Percentiles rank a stretch among this genome's conserved stretches.
These are phyloP conservation scores for Microbotryum saponariae DNA, from an alignment of 1,284 basidiomycete species.

Conservation along the genomic window DNA sequence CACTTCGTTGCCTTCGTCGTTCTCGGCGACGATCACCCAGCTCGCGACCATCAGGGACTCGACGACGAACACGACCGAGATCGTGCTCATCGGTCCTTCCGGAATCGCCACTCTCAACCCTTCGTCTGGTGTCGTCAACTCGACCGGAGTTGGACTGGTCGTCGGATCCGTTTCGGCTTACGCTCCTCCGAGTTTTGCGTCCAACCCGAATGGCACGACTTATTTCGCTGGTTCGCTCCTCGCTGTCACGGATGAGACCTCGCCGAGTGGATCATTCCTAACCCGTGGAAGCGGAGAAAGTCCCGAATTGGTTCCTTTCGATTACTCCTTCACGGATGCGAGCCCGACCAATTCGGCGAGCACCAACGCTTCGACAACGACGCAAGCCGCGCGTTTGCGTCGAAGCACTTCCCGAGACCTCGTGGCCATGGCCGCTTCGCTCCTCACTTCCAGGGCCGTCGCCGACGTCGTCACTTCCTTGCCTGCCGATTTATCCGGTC, in stretches of 20 bases:
- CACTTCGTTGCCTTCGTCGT: constrained; percentile 53
- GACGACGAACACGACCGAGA: not conserved
- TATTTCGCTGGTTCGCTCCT: constrained; percentile 46
- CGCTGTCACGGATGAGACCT: constrained; percentile 42
- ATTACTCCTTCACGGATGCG: constrained; percentile 29
- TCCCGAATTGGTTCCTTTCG: constrained; percentile 34
- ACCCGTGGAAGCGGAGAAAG: constrained; percentile 37
- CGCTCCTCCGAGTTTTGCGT: not conserved
- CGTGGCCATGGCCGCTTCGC: not conserved
- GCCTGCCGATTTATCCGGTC: constrained; percentile 14
- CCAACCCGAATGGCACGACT: constrained; percentile 21
- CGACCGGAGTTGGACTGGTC: constrained; percentile 15
- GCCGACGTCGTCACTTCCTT: constrained; percentile 22
- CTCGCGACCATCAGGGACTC: constrained; percentile 37
- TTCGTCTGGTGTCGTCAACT: constrained; percentile 9
- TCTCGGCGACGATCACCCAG: constrained; percentile 64
- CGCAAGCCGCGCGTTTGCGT: not conserved
- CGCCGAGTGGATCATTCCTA: constrained; percentile 45
- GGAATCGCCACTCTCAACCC: constrained; percentile 26
- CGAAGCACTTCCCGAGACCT: not conserved
- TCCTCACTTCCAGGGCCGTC: constrained; percentile 10
- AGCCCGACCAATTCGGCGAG: not conserved
- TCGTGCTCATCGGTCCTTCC: constrained; percentile 7
- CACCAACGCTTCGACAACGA: not conserved
- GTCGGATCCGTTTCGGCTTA: constrained; percentile 28